phyloP scores from a whole-genome alignment of 2,329 filamentous ascomycete genomes.

The Aspergillus fijiensis region DNA sequence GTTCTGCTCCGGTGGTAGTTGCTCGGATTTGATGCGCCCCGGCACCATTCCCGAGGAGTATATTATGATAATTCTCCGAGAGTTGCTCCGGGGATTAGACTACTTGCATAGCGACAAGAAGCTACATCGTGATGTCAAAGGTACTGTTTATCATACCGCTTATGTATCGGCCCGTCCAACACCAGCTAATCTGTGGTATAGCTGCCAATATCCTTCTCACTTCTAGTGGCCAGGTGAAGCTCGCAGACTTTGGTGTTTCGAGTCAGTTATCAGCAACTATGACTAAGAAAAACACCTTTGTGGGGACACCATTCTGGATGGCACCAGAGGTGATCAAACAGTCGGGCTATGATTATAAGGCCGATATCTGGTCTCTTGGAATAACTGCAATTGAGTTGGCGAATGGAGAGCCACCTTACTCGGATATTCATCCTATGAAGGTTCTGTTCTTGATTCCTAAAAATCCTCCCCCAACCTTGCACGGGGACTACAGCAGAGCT shows the following conservation, averaged over 20 bases:
- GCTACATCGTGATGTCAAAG: constrained; percentile 93
- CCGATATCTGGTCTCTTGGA: constrained; percentile 94
- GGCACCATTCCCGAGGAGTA: constrained; percentile 90
- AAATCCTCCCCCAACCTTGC: constrained; percentile 78
- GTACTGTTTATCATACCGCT: constrained; percentile 45
- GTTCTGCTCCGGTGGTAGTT: constrained; percentile 95
- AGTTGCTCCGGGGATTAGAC: constrained; percentile 83
- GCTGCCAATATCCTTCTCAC: constrained; percentile 90
- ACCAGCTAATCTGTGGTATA: constrained; percentile 38
- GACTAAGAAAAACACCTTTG: constrained; percentile 99
- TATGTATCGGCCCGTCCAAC: neutral
- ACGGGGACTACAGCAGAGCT: constrained; percentile 75
- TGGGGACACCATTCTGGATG: constrained; percentile 99
- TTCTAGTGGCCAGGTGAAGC: constrained; percentile 90
- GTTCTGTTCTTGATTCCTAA: constrained; percentile 95
- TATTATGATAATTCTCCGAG: constrained; percentile 90
- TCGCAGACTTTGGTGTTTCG: constrained; percentile 95
- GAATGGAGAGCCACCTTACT: constrained; percentile 88
- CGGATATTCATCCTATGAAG: constrained; percentile 98
- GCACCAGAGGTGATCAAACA: constrained; percentile 98
- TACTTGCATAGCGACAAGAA: constrained; percentile 96
- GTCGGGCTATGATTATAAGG: constrained; percentile 95
- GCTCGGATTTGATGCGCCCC: constrained; percentile 92
- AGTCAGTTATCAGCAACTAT: constrained; percentile 95
- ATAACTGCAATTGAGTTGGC: constrained; percentile 92